These are phyloP conservation scores for Arthrobotrys megalospora DNA, from an alignment of 2,329 filamentous ascomycete species.

Conservation along the genomic window DNA sequence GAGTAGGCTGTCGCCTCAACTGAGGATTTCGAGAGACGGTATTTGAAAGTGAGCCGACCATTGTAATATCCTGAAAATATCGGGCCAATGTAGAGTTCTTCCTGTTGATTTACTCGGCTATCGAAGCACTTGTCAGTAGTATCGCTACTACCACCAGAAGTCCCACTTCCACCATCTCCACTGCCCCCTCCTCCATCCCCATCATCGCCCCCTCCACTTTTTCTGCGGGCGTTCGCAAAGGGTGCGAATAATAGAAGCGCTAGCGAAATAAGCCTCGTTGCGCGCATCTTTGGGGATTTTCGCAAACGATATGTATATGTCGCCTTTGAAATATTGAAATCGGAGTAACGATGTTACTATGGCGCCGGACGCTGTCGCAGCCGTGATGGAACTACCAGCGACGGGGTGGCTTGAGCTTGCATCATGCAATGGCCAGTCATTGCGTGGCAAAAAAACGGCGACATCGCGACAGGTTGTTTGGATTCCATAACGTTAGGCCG, in stretches of 20 bases:
- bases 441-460: background rate
- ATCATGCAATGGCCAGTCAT: slow-evolving; percentile 5
- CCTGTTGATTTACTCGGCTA: slow-evolving; percentile 44
- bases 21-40: slow-evolving; percentile 35
- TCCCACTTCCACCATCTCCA: slow-evolving; percentile 9
- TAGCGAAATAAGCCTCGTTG: background rate
- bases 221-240: background rate
- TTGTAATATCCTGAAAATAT: slow-evolving; percentile 38
- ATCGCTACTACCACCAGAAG: background rate
- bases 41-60: slow-evolving; percentile 47
- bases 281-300: slow-evolving; percentile 8
- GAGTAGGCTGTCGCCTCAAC: background rate
- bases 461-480: slow-evolving; percentile 4
- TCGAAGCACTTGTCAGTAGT: slow-evolving; percentile 22
- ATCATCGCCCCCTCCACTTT: slow-evolving; percentile 2
- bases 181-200: slow-evolving; percentile 14
- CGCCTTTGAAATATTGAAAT: background rate
- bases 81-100: slow-evolving; percentile 39
- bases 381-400: background rate
- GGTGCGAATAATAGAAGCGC: background rate
- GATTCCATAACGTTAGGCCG: slow-evolving; percentile 30
- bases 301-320: background rate
- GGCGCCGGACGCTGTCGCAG: background rate
- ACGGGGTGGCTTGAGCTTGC: background rate
- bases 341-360: background rate